Evolutionary conservation across 2,329 filamentous ascomycete species (phyloP).

Genomic region (Lachnellula subtilissima): DNA sequence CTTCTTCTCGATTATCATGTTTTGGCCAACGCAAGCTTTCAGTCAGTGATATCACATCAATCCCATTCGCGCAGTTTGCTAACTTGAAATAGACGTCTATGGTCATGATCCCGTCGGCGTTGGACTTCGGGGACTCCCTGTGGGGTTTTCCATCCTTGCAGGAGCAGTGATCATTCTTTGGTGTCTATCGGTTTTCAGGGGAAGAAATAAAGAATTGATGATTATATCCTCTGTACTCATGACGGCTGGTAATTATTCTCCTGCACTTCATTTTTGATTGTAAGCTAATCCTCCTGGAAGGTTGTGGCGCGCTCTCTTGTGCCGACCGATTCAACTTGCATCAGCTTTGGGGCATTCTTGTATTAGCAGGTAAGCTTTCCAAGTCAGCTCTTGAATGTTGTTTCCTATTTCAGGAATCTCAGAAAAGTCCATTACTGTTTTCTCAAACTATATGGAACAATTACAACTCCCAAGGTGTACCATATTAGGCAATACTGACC

Average conservation of each 20-base stretch:
- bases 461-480: too few relatives aligned
- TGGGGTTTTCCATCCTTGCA: conserved; percentile 56
- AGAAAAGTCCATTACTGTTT: too few relatives aligned
- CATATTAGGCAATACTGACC: too few relatives aligned
- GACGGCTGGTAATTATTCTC: conserved; percentile 43
- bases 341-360: conserved; percentile 53
- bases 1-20: conserved; percentile 42
- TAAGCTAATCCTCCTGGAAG: conserved; percentile 21
- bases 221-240: conserved; percentile 56
- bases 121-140: conserved; percentile 57
- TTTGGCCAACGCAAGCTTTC: conserved; percentile 42
- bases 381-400: too few relatives aligned
- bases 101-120: conserved; percentile 59
- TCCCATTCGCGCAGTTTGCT: background rate
- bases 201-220: conserved; percentile 55
- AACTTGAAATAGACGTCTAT: conserved; percentile 42
- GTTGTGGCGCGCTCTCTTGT: conserved; percentile 48
- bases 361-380: conserved; percentile 41
- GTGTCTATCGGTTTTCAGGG: conserved; percentile 54
- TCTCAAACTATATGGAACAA: too few relatives aligned
- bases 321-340: conserved; percentile 45
- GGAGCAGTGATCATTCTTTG: conserved; percentile 56
- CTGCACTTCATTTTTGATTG: background rate
- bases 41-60: conserved; percentile 25
- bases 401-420: too few relatives aligned